Evolutionary conservation across 108 stramenopile species (phyloP), one percentile per base, ranked within the genome.

Genomic region (Cyclotella kingstonii): DNA sequence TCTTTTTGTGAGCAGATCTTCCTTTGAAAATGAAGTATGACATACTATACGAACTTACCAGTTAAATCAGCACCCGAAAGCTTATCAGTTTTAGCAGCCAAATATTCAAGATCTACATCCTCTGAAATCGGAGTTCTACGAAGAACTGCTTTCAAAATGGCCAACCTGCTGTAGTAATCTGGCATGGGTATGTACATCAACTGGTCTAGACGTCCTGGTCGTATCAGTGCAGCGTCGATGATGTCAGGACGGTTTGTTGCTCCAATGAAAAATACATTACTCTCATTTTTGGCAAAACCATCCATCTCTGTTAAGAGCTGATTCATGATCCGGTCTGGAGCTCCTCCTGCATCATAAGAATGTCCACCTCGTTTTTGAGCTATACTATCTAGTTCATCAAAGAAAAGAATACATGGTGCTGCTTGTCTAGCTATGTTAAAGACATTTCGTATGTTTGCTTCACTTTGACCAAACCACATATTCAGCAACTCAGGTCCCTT

Each of bases 311-410:
- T 95, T 17, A 98, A 67, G 51, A 98, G 89, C 59, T 98, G 96
- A 76, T 96, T 97, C 68, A 97, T 94, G 35, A 98, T 95, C 54
- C 95, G 86, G 60, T 98, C 95, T 30, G 88, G 90, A 33, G 96
- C 96, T 48, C 93, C 96, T 31, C 85, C 89, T 57, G 91, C 79
- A 29, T 91, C 94, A 35, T 65, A 79, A 15, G 73, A 63, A 38
- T 38, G 42, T 14, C 68, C 90, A 53, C 84, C 87, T 63, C 91
- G 88, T 70, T 78, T 87, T 72, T 83, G 84, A 31, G 96, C 96
- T 43, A 98, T 89, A 11, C 96, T 93, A 63, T 98, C 96, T 46
- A 98, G 89, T 60, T 98, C 98, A 68, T 98, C 98, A 67, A 98
- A 97, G 84, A 98, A 96, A 7, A 98, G 76, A 51, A 98, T 93